phyloP scores from a whole-genome alignment of 352 stramenopile species.

The Saprolegnia parasitica region DNA sequence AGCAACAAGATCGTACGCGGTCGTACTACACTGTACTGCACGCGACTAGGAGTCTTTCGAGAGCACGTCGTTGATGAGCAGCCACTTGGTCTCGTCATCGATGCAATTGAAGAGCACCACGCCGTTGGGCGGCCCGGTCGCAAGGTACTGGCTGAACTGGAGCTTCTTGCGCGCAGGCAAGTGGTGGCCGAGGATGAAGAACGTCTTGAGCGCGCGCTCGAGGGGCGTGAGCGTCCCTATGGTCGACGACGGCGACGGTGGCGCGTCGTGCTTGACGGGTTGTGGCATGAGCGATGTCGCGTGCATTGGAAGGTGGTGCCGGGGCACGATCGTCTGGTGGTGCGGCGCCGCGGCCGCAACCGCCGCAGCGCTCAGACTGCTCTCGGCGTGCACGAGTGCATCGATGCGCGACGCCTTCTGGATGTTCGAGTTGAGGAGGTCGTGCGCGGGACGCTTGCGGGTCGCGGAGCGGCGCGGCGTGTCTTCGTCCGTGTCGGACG shows the following conservation, averaged over 20 bases:
- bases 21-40: not conserved
- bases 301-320: too few species aligned
- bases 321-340: not conserved
- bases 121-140: not conserved
- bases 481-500: conserved; percentile 6
- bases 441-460: not conserved
- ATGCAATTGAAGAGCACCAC: conserved; percentile 15
- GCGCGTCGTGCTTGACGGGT: not conserved
- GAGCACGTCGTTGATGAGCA: conserved; percentile 13
- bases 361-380: not conserved
- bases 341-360: not conserved
- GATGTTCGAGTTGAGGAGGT: not conserved
- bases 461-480: not conserved
- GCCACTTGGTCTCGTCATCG: conserved; percentile 17
- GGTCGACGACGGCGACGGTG: not conserved
- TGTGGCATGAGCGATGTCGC: too few species aligned
- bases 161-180: conserved; percentile 4
- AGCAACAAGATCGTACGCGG: too few species aligned
- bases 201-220: conserved; percentile 6
- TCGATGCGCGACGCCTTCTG: conserved; percentile 6
- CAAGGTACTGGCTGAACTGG: conserved; percentile 12
- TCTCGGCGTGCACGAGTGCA: conserved; percentile 3
- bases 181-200: conserved; percentile 1
- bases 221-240: not conserved
- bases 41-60: not conserved